Evolutionary conservation across 345 rosid genomes (phyloP), one percentile per base, ranked within the genome.

Genomic region (Populus davidiana): DNA sequence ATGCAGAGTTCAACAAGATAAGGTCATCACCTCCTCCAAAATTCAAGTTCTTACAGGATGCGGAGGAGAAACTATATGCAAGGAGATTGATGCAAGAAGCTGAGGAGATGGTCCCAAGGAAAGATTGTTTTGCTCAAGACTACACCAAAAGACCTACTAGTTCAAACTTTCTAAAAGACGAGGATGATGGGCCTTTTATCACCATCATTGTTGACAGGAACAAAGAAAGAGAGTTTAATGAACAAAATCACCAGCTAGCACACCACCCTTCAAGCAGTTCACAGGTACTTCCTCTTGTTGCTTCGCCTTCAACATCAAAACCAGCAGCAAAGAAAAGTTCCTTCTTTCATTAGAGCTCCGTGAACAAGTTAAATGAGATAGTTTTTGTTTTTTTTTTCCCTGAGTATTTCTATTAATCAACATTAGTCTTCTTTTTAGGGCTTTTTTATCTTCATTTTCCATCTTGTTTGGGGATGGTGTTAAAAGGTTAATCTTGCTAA

Each of bases 1-100:
- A 93, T 83, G 93, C 94, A 43, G 99, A 95, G 88, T 90, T 90
- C 62, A 90, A 87, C 65, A 89, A 86, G 82, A 84, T 88, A 50
- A 87, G 87, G 77, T 85, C 91, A 71, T 94, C 98, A 14, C 97
- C 98, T 10, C 91, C 96, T 44, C 90, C 98, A 65, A 93, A 86
- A 87, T 92, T 96, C 83, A 93, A 90, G 94, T 93, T 96, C 88
- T 75, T 96, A 69, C 91, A 90, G 75, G 97, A 92, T 79, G 99
- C 99, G 56, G 99, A 96, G 84, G 98, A 96, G 86, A 96, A 96
- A 75, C 88, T 92, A 47, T 62, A 80, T 25, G 89, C 77, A 80
- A 89, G 70, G 74, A 85, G 56, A 61, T 44, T 63, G 59, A 71
- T 82, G 85, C 93, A 87, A 77, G 88, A 87, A 69, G 71, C 77